Base-by-base conservation (phyloP, 2,329 filamentous ascomycete species). In the Monilinia laxa region DNA sequence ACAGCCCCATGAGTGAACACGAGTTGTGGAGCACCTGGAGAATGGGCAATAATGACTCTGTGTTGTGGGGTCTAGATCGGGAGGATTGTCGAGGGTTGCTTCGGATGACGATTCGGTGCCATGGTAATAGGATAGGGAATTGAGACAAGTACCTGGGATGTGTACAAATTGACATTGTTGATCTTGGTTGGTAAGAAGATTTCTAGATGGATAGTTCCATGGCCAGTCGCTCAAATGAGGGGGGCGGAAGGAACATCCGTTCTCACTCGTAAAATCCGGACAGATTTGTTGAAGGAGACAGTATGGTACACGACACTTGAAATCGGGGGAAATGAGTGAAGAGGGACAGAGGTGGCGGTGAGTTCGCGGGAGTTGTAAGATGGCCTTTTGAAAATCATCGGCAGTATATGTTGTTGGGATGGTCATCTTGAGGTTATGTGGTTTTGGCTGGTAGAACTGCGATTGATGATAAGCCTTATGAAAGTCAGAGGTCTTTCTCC, bases 331-430 rank as follows among this genome's bases (percentile, higher is more conserved):
- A 4, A 28, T 25, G 4, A 62, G 47, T 25, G 58, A 62, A 25
- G 58, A 62, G 25, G 58, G 58, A 14, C 58, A 62, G 35, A 62
- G 40, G 16, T 62, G 58, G n/a, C 58, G 58, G 58, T 62, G 31
- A 9, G 45, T 38, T 51, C 31, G 45, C 9, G 58, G 58, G n/a
- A 62, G 4, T 12, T 25, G n/a, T 4, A 51, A 51, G 3, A 20
- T 31, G 14, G 47, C 58, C 25, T 10, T 51, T 23, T 62, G 31
- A 3, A 62, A 51, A 12, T 51, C 45, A 0, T 62, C 58, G 6
- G 58, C n/a, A 1, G 45, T 51, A 4, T 9, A 1, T 51, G 31
- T 52, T 7, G 14, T 1, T 23, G 58, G 45, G 16, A 62, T 7
- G 16, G 23, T n/a, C 5, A 25, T 25, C 14, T 25, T 62, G 28